Evolutionary conservation across 1,284 basidiomycete genomes (phyloP).

Genomic region (Microstroma glucosiphilum): DNA sequence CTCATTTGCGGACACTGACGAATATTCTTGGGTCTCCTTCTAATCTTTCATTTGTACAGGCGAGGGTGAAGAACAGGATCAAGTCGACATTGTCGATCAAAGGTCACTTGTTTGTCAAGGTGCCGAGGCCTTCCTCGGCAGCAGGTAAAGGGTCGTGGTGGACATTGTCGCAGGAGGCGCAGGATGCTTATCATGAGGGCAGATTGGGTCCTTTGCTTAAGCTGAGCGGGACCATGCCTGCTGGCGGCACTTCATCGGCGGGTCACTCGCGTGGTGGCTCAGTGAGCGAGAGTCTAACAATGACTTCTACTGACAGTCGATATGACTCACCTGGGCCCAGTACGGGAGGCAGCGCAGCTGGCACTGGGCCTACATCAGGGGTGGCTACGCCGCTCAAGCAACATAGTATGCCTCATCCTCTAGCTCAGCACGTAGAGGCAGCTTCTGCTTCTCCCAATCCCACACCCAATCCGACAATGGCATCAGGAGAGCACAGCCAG

Average conservation of each 20-base stretch:
- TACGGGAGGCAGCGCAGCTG: neutral
- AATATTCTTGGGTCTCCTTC: neutral
- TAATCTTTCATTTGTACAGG: constrained; percentile 7
- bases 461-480: neutral
- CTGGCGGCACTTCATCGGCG: constrained; percentile 16
- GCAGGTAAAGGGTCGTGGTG: constrained; percentile 48
- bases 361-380: neutral
- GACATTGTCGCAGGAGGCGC: constrained; percentile 45
- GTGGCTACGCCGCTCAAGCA: constrained; percentile 5
- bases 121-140: constrained; percentile 39
- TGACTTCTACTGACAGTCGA: constrained; percentile 22
- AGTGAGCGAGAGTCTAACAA: constrained; percentile 10
- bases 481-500: neutral
- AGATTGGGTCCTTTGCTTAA: constrained; percentile 41
- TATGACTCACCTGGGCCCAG: constrained; percentile 5
- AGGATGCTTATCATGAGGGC: constrained; percentile 42
- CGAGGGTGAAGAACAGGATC: constrained; percentile 48
- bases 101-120: constrained; percentile 46
- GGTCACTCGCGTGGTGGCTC: constrained; percentile 3
- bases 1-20: neutral
- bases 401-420: neutral
- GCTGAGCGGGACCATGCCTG: constrained; percentile 21
- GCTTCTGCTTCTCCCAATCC: neutral
- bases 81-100: constrained; percentile 50
- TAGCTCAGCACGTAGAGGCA: constrained; percentile 2